These are phyloP conservation scores for Telopea speciosissima DNA, from an alignment of 177 flowering plant species.

Conservation along the genomic window DNA sequence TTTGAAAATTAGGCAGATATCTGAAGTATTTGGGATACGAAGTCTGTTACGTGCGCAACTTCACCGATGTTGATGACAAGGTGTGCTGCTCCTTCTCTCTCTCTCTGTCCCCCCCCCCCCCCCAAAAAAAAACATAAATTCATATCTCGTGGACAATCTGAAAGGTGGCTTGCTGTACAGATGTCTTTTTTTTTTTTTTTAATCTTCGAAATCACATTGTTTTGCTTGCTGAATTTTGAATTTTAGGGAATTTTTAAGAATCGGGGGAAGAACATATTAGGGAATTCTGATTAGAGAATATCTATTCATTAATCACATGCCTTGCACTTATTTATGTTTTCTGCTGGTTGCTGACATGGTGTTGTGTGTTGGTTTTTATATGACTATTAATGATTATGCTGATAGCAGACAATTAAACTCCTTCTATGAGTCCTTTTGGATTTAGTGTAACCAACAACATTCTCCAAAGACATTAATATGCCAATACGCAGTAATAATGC, in stretches of 20 bases:
- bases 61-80: constrained; percentile 99
- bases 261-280: background rate
- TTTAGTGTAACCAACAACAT: background rate
- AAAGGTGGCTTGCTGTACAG: background rate
- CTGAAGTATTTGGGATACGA: constrained; percentile 75
- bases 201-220: background rate
- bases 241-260: no score
- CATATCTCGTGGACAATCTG: background rate
- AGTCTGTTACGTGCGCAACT: constrained; percentile 87
- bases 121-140: no score
- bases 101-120: no score
- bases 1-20: constrained; percentile 69
- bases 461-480: background rate
- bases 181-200: no score
- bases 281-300: background rate
- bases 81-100: constrained; percentile 25
- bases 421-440: background rate
- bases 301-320: background rate
- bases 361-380: background rate
- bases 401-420: background rate
- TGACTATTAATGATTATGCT: background rate
- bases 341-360: background rate
- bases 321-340: background rate
- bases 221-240: background rate
- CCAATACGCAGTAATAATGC: background rate